phyloP scores from a whole-genome alignment of 768 basidiomycete genomes.

The Rhodotorula graminis region DNA sequence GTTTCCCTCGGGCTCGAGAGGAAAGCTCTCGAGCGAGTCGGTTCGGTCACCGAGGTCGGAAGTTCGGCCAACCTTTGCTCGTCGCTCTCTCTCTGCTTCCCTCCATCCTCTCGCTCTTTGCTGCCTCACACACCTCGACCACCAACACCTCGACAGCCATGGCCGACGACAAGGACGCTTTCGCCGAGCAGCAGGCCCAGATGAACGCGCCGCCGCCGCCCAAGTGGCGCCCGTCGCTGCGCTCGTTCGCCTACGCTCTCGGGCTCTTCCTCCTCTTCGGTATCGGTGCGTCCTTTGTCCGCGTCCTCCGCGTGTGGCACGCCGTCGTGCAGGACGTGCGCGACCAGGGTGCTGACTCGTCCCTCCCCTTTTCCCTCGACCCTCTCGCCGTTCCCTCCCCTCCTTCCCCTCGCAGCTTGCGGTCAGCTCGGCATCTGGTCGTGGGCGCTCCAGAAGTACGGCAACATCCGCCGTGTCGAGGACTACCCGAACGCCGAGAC shows the following conservation, averaged over 20 bases:
- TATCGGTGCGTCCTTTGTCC: conserved; percentile 1
- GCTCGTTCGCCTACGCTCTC: background rate
- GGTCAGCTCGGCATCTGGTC: conserved; percentile 9
- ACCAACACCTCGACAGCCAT: background rate
- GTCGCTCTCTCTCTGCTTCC: too few relatives aligned
- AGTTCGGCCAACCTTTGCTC: background rate
- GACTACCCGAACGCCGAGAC: conserved; percentile 3
- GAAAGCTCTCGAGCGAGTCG: too few relatives aligned
- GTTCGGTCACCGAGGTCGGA: background rate
- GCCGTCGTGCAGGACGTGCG: too few relatives aligned
- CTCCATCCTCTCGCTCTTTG: background rate
- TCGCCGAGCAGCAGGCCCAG: conserved; percentile 11
- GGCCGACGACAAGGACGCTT: conserved; percentile 1
- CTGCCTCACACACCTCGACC: background rate
- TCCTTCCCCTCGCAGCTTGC: background rate
- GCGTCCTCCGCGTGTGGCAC: too few relatives aligned
- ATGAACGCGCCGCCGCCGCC: background rate
- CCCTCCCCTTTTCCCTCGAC: too few relatives aligned
- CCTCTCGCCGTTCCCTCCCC: too few relatives aligned
- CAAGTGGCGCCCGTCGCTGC: background rate
- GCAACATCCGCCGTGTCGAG: background rate
- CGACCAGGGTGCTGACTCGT: too few relatives aligned
- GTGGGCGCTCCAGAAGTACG: background rate
- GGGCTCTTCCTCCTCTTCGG: conserved; percentile 14
- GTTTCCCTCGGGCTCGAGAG: too few relatives aligned